phyloP scores from a whole-genome alignment of 495 filamentous ascomycete species.

The Neurospora intermedia region DNA sequence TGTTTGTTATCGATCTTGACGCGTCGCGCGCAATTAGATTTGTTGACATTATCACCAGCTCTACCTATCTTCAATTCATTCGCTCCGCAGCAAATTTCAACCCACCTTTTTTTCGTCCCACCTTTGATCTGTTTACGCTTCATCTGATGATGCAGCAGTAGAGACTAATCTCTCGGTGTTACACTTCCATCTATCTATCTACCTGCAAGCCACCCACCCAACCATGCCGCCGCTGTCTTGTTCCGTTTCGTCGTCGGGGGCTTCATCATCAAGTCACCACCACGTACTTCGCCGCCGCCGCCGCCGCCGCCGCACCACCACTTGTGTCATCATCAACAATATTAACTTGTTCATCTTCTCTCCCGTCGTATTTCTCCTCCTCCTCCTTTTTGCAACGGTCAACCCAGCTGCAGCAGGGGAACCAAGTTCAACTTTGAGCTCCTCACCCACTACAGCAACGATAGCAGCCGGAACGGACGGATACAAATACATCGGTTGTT shows the following conservation, averaged over 20 bases:
- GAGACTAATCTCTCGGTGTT: background rate
- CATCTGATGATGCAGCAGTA: too few species aligned
- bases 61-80: too few species aligned
- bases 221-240: background rate
- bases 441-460: slow-evolving; percentile 31
- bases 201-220: background rate
- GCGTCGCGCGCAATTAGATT: background rate
- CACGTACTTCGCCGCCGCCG: background rate
- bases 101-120: too few species aligned
- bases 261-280: background rate
- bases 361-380: too few species aligned
- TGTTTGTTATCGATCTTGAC: background rate
- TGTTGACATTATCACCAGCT: too few species aligned
- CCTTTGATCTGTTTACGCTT: background rate
- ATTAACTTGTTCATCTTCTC: too few species aligned
- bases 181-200: background rate
- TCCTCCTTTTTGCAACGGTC: too few species aligned
- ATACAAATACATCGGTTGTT: slow-evolving; percentile 39
- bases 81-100: background rate
- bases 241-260: background rate
- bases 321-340: too few species aligned
- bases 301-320: background rate
- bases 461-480: slow-evolving; percentile 24
- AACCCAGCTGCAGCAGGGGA: too few species aligned
- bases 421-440: slow-evolving; percentile 4